Percentiles rank a stretch among this genome's conserved stretches.
Conservation (phyloP, 2,329 filamentous ascomycete species). For the Hymenoscyphus albidus region DNA sequence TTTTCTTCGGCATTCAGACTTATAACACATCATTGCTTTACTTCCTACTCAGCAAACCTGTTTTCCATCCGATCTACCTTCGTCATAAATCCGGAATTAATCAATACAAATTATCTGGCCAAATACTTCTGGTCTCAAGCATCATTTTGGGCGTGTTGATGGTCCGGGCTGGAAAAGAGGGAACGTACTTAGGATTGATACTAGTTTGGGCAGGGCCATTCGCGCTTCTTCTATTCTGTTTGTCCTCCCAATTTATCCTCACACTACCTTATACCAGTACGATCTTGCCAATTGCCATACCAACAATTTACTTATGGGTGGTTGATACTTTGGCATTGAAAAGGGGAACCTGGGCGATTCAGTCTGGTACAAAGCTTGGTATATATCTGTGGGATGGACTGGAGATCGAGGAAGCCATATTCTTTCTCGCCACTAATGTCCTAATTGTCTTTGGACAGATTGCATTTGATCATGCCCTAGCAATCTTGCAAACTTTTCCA, state of each 20-base stretch:
- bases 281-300: constrained; percentile 54
- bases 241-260: constrained; percentile 62
- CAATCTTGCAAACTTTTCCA: constrained; percentile 61
- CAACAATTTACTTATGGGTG: constrained; percentile 68
- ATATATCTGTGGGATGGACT: constrained; percentile 59
- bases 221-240: constrained; percentile 57
- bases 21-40: constrained; percentile 69
- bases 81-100: constrained; percentile 10
- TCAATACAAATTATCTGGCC: constrained; percentile 43
- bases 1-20: constrained; percentile 75
- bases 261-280: constrained; percentile 56
- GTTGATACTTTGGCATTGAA: constrained; percentile 66
- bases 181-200: constrained; percentile 68
- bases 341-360: constrained; percentile 69
- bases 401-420: constrained; percentile 70
- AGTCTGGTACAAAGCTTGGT: constrained; percentile 62
- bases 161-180: constrained; percentile 44
- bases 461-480: constrained; percentile 65
- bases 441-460: constrained; percentile 66
- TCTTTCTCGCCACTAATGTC: constrained; percentile 67
- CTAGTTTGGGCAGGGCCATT: constrained; percentile 66
- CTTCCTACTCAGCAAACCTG: constrained; percentile 59
- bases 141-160: constrained; percentile 45
- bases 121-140: constrained; percentile 43
- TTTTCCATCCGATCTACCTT: constrained; percentile 54